These are phyloP conservation scores for Carex sylvatica DNA, from an alignment of 202 grass and related monocot genomes.

Conservation along the genomic window DNA sequence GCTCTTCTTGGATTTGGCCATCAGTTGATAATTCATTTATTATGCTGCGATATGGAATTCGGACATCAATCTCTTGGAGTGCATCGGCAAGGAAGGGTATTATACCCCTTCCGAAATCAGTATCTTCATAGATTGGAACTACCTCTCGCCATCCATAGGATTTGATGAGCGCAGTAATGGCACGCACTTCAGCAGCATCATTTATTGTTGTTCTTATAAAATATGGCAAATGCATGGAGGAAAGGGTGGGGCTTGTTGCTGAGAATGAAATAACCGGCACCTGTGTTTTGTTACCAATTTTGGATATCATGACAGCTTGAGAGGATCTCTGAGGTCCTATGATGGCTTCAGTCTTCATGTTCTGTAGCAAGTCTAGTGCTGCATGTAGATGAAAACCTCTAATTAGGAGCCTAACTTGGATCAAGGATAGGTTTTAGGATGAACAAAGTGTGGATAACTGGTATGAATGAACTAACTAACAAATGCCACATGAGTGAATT, in stretches of 20 bases:
- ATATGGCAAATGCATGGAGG: constrained; percentile 20
- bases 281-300: constrained; percentile 32
- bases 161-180: constrained; percentile 36
- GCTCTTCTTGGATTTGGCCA: constrained; percentile 27
- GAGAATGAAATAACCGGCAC: constrained; percentile 45
- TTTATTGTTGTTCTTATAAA: constrained; percentile 37
- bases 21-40: constrained; percentile 21
- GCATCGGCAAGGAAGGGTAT: constrained; percentile 35
- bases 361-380: constrained; percentile 39
- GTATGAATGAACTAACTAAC: background rate
- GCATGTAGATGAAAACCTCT: background rate
- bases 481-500: background rate
- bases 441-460: background rate
- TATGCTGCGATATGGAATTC: constrained; percentile 9
- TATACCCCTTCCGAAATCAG: constrained; percentile 40
- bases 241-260: constrained; percentile 35
- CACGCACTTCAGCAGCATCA: constrained; percentile 29
- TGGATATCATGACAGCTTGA: constrained; percentile 33
- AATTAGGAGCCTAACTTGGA: background rate
- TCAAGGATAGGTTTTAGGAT: background rate
- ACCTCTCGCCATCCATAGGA: constrained; percentile 50
- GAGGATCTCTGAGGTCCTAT: constrained; percentile 48
- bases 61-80: constrained; percentile 26
- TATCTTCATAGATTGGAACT: constrained; percentile 35
- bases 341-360: constrained; percentile 37